These are phyloP conservation scores for Lasiodiplodia gonubiensis DNA, from an alignment of 2,329 filamentous ascomycete genomes.

Conservation along the genomic window DNA sequence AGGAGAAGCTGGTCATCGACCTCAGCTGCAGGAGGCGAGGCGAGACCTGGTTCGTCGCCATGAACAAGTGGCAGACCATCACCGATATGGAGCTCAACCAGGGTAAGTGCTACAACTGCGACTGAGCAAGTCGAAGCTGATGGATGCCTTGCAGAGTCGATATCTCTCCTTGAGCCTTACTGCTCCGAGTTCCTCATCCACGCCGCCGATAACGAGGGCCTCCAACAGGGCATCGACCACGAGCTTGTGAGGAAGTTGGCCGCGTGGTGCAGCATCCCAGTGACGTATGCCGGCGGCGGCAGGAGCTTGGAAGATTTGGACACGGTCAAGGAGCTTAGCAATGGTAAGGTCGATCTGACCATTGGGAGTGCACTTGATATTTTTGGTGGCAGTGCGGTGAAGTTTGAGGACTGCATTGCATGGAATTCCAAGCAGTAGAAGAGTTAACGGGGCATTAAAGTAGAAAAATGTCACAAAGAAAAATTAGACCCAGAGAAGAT, in stretches of 20 bases:
- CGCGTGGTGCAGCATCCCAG: conserved; percentile 86
- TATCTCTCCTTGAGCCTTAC: conserved; percentile 81
- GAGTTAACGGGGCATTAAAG: background rate
- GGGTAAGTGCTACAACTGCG: conserved; percentile 59
- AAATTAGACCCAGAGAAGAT: too few relatives aligned
- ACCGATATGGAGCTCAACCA: conserved; percentile 93
- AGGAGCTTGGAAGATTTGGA: conserved; percentile 81
- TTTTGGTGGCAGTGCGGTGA: conserved; percentile 87
- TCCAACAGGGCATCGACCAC: conserved; percentile 90
- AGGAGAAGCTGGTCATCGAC: conserved; percentile 86
- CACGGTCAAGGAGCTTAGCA: conserved; percentile 77
- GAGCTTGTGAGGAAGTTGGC: conserved; percentile 77
- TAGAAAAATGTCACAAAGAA: background rate
- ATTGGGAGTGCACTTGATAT: conserved; percentile 97
- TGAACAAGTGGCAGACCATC: conserved; percentile 98
- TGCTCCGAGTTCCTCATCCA: conserved; percentile 98
- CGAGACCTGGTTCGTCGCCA: conserved; percentile 91
- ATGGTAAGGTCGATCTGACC: conserved; percentile 85
- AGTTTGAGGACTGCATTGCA: conserved; percentile 82
- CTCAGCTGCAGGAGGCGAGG: conserved; percentile 83
- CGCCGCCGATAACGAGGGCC: conserved; percentile 93
- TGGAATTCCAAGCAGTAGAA: conserved; percentile 69
- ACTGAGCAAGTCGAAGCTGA: background rate
- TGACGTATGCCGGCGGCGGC: conserved; percentile 97
- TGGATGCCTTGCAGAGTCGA: conserved; percentile 66